These are phyloP conservation scores for Mortierella sp. DNA, from an alignment of 371 early-diverging fungal genomes.

Conservation along the genomic window DNA sequence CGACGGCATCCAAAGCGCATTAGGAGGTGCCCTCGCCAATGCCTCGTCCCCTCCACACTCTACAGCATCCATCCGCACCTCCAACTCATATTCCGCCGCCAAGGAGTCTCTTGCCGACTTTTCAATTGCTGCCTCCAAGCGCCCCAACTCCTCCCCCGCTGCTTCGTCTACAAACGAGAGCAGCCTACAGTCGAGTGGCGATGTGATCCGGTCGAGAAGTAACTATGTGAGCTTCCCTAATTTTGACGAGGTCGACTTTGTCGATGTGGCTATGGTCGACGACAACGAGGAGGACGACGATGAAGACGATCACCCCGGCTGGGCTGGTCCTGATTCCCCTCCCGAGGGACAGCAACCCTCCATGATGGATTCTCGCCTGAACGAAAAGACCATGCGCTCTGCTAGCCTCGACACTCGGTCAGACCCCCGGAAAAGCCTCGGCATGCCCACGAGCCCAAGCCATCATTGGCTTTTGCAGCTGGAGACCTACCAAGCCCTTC, in stretches of 20 bases:
- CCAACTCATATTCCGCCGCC: conserved; percentile 46
- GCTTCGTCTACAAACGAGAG: background rate
- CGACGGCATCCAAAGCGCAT: conserved; percentile 54
- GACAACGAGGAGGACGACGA: conserved; percentile 48
- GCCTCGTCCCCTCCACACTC: conserved; percentile 21
- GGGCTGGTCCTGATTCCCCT: conserved; percentile 44
- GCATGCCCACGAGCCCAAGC: conserved; percentile 49
- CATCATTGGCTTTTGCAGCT: conserved; percentile 51
- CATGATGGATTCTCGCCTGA: conserved; percentile 14
- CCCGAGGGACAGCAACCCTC: conserved; percentile 28
- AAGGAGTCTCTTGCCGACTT: conserved; percentile 50
- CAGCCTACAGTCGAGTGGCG: background rate
- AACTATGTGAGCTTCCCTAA: conserved; percentile 57
- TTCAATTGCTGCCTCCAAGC: conserved; percentile 45
- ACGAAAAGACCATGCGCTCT: conserved; percentile 24
- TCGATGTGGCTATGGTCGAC: conserved; percentile 52
- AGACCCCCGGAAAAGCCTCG: conserved; percentile 8
- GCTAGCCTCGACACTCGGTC: background rate
- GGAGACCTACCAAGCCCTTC: conserved; percentile 44
- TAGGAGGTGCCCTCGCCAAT: conserved; percentile 22
- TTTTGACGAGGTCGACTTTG: conserved; percentile 58
- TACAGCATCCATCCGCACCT: conserved; percentile 10
- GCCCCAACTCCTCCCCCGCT: conserved; percentile 2
- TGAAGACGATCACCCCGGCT: conserved; percentile 33
- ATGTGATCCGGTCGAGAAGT: conserved; percentile 48